phyloP scores from a whole-genome alignment of 179 eudicot species.

The Silene coronaria region DNA sequence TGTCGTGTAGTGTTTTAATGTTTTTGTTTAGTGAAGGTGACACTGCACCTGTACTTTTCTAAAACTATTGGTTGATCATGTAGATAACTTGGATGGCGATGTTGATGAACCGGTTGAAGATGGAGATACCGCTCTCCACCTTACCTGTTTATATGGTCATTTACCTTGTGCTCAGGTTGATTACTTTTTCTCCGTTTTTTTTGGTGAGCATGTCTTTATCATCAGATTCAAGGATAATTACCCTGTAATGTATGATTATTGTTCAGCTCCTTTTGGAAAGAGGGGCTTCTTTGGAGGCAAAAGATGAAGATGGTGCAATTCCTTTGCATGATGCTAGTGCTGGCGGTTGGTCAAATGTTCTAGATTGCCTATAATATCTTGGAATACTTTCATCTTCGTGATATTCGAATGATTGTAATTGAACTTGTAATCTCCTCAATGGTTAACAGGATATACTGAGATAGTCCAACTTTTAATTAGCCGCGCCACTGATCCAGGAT shows the following conservation, averaged over 20 bases:
- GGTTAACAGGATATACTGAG: slow-evolving; percentile 56
- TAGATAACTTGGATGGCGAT: slow-evolving; percentile 66
- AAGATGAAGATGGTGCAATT: slow-evolving; percentile 92
- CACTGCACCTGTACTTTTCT: not conserved
- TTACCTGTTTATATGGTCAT: slow-evolving; percentile 78
- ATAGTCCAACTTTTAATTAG: slow-evolving; percentile 57
- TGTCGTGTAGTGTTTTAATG: too few relatives aligned
- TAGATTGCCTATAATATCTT: not conserved
- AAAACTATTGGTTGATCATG: slow-evolving; percentile 3
- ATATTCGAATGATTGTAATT: not conserved
- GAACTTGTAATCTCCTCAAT: not conserved
- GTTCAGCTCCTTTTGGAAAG: slow-evolving; percentile 71
- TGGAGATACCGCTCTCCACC: slow-evolving; percentile 91
- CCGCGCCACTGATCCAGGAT: slow-evolving; percentile 40
- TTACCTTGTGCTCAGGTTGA: slow-evolving; percentile 77
- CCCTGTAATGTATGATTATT: not conserved
- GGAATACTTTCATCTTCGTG: not conserved
- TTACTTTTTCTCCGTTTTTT: not conserved
- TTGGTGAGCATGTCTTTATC: not conserved
- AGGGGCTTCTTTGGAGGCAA: slow-evolving; percentile 70
- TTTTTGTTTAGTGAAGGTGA: not conserved
- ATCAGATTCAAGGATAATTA: not conserved
- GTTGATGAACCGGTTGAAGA: slow-evolving; percentile 82
- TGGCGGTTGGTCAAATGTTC: slow-evolving; percentile 47
- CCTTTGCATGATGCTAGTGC: slow-evolving; percentile 98